These are phyloP conservation scores for Tricholoma sp. DNA, from an alignment of 768 basidiomycete species.

Conservation along the genomic window DNA sequence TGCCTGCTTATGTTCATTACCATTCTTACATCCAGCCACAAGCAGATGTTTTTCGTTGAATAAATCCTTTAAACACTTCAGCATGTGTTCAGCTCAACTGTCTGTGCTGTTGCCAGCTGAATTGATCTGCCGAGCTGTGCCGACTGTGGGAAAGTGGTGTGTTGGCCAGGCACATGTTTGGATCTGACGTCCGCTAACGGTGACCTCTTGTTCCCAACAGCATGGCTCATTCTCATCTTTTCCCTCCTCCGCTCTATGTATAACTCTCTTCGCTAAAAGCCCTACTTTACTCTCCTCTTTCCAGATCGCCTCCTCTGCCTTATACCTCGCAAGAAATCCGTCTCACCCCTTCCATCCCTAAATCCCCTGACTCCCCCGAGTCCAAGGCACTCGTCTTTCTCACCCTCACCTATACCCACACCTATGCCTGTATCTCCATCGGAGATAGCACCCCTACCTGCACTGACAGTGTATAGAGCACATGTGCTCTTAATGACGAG, in stretches of 20 bases:
- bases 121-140: too few species aligned
- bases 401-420: slow-evolving; percentile 1
- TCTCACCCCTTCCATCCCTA: slow-evolving; percentile 49
- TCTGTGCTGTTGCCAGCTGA: too few species aligned
- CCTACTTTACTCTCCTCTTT: slow-evolving; percentile 49
- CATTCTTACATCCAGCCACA: too few species aligned
- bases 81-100: too few species aligned
- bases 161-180: too few species aligned
- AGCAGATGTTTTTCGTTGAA: too few species aligned
- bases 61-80: too few species aligned
- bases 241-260: slow-evolving; percentile 79
- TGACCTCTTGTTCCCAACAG: slow-evolving; percentile 41
- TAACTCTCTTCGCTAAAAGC: slow-evolving; percentile 67
- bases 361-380: background rate
- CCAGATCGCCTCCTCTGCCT: slow-evolving; percentile 42
- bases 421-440: slow-evolving; percentile 8
- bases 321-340: slow-evolving; percentile 34
- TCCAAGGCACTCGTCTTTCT: slow-evolving; percentile 5
- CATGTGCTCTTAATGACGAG: slow-evolving; percentile 95
- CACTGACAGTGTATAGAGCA: slow-evolving; percentile 82
- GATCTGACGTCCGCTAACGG: too few species aligned
- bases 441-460: slow-evolving; percentile 51
- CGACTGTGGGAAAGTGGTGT: too few species aligned
- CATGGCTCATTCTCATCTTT: slow-evolving; percentile 62
- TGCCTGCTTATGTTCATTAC: too few species aligned